Evolutionary conservation across 139 green algal species (phyloP), one percentile per base, ranked within the genome.

Genomic region (Closterium sp.): DNA sequence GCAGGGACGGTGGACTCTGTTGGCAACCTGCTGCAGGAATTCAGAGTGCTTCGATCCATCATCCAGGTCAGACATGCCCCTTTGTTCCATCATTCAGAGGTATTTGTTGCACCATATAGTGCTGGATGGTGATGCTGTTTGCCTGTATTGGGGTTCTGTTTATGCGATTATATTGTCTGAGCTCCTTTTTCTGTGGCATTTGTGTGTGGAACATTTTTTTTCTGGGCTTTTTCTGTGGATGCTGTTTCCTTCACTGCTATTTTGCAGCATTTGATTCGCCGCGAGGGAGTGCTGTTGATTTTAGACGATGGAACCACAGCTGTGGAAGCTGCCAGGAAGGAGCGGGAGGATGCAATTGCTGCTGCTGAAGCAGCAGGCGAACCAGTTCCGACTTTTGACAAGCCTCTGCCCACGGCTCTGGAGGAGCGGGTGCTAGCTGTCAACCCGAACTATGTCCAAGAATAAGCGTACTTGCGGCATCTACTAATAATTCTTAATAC

Each of bases 241-340:
- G 62, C 62, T 27, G 17, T 79, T 79, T 79, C 19, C 62, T 27
- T 27, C 27, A 19, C 19, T 79, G 62, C 94, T 13, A 13, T 79
- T 79, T 79, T 13, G 29, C 92, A 95, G 92, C 92, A 95, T 91
- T 22, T 95, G 34, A 95, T 95, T 22, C 88, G 30, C 50, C 90
- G 34, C 21, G 93, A 95, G 93, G 93, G 88, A 19, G 28, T 95
- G 45, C 30, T 95, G 21, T 17, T 95, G 7, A 94, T 95, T 32
- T 1, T 93, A 24, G 89, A 94, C 32, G 89, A 94, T 24, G 91
- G 91, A 10, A 84, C 29, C 2, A 45, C 32, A 13, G 91, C 91
- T 31, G 42, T 90, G 45, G 89, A 93, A 27, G 34, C 89, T 31
- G 91, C 45, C 9, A 84, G 30, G 29, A 22, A 29, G 42, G 30